phyloP scores from a whole-genome alignment of 352 stramenopile genomes.

The Pythium dissotocum region DNA sequence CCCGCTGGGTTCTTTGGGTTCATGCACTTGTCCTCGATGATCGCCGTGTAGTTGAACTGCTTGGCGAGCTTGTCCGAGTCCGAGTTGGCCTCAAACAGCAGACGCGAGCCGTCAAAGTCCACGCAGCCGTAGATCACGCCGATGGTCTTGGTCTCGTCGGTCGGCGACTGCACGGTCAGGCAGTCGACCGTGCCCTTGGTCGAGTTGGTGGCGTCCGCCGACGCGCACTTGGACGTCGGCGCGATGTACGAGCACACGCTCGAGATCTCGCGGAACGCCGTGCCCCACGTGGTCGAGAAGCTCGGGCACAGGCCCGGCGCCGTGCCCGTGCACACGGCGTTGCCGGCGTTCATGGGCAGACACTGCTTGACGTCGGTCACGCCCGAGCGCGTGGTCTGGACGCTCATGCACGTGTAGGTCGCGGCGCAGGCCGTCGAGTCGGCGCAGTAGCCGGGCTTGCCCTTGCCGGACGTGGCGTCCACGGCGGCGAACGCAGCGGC shows the following conservation, averaged over 20 bases:
- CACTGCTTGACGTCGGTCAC: slow-evolving; percentile 80
- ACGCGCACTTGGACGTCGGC: neutral
- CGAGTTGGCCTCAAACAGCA: slow-evolving; percentile 54
- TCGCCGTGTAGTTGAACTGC: slow-evolving; percentile 59
- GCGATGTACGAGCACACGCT: slow-evolving; percentile 56
- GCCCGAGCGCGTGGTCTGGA: slow-evolving; percentile 74
- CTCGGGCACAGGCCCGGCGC: slow-evolving; percentile 62
- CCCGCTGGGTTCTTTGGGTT: slow-evolving; percentile 47
- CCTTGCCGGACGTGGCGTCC: slow-evolving; percentile 30
- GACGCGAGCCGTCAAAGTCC: slow-evolving; percentile 62
- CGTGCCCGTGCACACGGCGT: slow-evolving; percentile 61
- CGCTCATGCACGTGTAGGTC: slow-evolving; percentile 64
- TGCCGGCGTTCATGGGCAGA: slow-evolving; percentile 46
- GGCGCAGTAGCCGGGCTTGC: slow-evolving; percentile 63
- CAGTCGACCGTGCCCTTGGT: slow-evolving; percentile 41
- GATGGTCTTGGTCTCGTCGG: slow-evolving; percentile 27
- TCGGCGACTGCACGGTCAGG: slow-evolving; percentile 27
- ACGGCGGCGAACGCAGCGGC: neutral
- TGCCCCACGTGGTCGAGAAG: slow-evolving; percentile 73
- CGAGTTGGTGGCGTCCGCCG: slow-evolving; percentile 10
- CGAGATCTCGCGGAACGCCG: slow-evolving; percentile 61
- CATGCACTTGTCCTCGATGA: slow-evolving; percentile 59
- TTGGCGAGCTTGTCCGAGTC: slow-evolving; percentile 53
- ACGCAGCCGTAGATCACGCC: slow-evolving; percentile 80
- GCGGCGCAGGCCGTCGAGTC: slow-evolving; percentile 47